These are phyloP conservation scores for Neurospora discreta DNA, from an alignment of 495 filamentous ascomycete genomes.

Conservation along the genomic window DNA sequence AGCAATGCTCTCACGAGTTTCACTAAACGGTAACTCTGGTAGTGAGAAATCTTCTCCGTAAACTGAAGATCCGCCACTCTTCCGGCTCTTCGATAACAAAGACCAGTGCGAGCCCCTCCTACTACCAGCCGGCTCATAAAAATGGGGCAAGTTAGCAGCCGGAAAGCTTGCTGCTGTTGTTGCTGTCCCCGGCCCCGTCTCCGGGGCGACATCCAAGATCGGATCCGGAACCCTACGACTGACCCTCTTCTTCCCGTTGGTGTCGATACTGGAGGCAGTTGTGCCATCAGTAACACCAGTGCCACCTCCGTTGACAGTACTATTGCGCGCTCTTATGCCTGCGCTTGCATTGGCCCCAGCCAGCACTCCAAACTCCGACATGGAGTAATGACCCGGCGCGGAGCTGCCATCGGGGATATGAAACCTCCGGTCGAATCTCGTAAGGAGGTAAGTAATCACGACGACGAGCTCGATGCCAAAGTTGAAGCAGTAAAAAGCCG, in stretches of 20 bases:
- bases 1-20: background rate
- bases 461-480: conserved; percentile 63
- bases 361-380: conserved; percentile 1
- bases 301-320: background rate
- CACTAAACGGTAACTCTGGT: background rate
- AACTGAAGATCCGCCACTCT: background rate
- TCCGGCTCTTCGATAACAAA: background rate
- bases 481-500: conserved; percentile 71
- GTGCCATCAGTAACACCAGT: background rate
- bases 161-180: background rate
- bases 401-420: conserved; percentile 46
- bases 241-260: background rate
- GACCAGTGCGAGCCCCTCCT: background rate
- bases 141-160: background rate
- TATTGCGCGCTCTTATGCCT: background rate
- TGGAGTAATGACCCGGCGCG: conserved; percentile 30
- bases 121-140: background rate
- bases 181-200: background rate
- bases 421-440: conserved; percentile 64
- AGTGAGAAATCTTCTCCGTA: background rate
- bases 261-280: background rate
- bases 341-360: background rate
- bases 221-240: background rate
- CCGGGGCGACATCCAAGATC: background rate
- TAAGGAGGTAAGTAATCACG: conserved; percentile 49